Evolutionary conservation across 257 asterid genomes (phyloP).

Genomic region (Solanum chilense): DNA sequence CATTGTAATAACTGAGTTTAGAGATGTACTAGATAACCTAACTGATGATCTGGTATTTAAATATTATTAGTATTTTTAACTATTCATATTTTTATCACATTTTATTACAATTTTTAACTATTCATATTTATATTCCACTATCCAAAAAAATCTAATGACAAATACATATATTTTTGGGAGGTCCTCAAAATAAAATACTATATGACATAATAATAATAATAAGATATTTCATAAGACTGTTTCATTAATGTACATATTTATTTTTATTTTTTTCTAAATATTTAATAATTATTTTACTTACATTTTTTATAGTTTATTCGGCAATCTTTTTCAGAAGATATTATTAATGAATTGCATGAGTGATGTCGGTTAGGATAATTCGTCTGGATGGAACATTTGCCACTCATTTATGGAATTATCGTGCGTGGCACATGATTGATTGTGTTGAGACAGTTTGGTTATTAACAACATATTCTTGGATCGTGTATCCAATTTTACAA

Average conservation of each 20-base stretch:
- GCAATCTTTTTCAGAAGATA: neutral
- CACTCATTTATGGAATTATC: too few relatives aligned
- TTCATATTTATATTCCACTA: too few relatives aligned
- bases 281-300: neutral
- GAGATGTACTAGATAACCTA: too few relatives aligned
- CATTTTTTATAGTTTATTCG: neutral
- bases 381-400: neutral
- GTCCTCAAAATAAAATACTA: neutral
- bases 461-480: neutral
- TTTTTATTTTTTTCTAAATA: too few relatives aligned
- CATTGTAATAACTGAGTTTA: too few relatives aligned
- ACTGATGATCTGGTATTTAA: too few relatives aligned
- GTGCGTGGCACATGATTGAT: neutral
- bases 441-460: neutral
- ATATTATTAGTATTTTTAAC: too few relatives aligned
- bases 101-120: too few relatives aligned
- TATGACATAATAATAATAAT: neutral
- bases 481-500: neutral
- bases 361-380: too few relatives aligned
- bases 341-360: neutral
- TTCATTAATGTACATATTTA: neutral
- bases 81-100: too few relatives aligned
- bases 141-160: too few relatives aligned
- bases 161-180: neutral
- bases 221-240: neutral